phyloP scores from a whole-genome alignment of 306 rosid genomes.

The Arachis hypogaea region DNA sequence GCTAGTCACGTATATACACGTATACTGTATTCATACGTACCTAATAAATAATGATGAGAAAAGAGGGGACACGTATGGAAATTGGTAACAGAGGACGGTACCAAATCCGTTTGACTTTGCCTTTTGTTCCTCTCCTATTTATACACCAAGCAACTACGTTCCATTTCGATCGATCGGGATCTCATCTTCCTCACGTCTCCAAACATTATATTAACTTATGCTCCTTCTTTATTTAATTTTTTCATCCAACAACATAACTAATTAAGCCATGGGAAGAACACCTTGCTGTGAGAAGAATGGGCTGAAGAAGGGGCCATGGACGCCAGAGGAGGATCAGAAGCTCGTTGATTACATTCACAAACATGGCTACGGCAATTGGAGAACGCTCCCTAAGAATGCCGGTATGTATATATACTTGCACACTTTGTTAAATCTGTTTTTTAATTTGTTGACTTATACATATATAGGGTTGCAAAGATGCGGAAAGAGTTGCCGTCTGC shows the following conservation, averaged over 20 bases:
- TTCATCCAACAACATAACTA: not conserved
- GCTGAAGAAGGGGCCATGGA: slow-evolving; percentile 93
- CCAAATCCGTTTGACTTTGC: slow-evolving; percentile 70
- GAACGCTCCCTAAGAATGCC: slow-evolving; percentile 88
- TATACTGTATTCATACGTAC: no score
- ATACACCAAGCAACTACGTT: slow-evolving; percentile 48
- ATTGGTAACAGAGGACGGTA: slow-evolving; percentile 59
- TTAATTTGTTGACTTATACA: not conserved
- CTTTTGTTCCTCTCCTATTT: slow-evolving; percentile 46
- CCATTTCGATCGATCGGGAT: slow-evolving; percentile 1
- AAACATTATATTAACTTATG: not conserved
- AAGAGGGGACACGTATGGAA: slow-evolving; percentile 60
- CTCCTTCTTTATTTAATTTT: no score
- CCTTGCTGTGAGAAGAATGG: slow-evolving; percentile 90
- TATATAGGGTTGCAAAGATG: slow-evolving; percentile 77
- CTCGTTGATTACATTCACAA: slow-evolving; percentile 72
- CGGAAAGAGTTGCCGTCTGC: slow-evolving; percentile 91
- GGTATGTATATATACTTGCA: slow-evolving; percentile 43
- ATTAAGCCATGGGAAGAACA: slow-evolving; percentile 69
- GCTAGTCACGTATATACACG: no score
- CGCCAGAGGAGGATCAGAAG: slow-evolving; percentile 80
- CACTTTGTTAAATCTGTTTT: not conserved
- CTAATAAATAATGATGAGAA: not conserved
- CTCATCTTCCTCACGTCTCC: slow-evolving; percentile 28
- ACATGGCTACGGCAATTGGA: slow-evolving; percentile 87